phyloP scores from a whole-genome alignment of 139 green algal genomes.

The Chlorella sp. region DNA sequence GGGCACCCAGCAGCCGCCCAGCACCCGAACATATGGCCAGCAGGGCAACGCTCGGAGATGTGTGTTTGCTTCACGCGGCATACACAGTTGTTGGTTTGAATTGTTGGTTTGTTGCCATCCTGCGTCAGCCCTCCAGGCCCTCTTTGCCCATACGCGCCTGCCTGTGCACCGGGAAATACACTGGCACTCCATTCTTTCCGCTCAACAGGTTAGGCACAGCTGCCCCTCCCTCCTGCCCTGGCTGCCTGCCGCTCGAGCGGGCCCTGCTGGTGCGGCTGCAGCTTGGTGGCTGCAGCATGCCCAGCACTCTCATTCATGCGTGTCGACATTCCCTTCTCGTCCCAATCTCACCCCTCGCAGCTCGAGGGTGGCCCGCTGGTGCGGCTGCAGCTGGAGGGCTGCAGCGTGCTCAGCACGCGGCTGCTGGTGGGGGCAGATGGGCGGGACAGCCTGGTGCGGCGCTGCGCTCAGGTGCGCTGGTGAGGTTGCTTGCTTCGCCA shows the following conservation, averaged over 20 bases:
- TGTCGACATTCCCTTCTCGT: neutral
- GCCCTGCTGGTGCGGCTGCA: constrained; percentile 8
- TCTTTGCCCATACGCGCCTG: too few species aligned
- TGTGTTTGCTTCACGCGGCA: too few species aligned
- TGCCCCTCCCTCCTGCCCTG: neutral
- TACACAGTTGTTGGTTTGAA: too few species aligned
- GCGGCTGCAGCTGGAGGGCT: constrained; percentile 20
- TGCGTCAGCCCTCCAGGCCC: too few species aligned
- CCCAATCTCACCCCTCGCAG: neutral
- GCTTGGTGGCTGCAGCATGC: neutral
- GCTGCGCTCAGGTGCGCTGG: constrained; percentile 56
- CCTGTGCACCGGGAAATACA: too few species aligned
- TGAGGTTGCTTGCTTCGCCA: neutral
- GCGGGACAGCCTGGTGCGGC: constrained; percentile 55
- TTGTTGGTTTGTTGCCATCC: too few species aligned
- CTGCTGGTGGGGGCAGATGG: constrained; percentile 87
- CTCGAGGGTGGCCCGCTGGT: constrained; percentile 5
- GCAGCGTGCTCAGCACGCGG: constrained; percentile 29
- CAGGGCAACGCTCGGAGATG: too few species aligned
- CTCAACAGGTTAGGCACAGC: too few species aligned
- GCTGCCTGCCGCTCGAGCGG: neutral
- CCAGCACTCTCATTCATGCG: neutral
- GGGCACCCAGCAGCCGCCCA: neutral
- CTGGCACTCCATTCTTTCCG: too few species aligned
- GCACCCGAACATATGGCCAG: too few species aligned